Evolutionary conservation across 1,139 yeast species (phyloP).

Genomic region (Scheffersomyces illinoinensis): DNA sequence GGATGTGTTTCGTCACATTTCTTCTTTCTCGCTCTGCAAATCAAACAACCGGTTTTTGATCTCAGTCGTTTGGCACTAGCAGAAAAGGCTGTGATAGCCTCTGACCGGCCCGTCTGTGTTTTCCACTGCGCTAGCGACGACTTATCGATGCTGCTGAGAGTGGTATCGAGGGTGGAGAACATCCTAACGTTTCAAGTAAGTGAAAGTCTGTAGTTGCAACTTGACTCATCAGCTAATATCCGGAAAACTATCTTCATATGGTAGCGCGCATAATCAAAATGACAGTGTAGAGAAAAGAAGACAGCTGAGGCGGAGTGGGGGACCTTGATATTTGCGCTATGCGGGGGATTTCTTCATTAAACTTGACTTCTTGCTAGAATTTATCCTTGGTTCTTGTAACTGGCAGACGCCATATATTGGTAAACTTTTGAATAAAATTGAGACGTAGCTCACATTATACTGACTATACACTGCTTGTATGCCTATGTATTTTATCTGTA

Average conservation of each 20-base stretch:
- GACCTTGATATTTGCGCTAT: background rate
- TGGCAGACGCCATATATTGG: background rate
- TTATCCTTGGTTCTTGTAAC: background rate
- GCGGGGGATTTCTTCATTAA: background rate
- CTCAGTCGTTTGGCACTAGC: constrained; percentile 20
- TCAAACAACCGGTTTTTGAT: constrained; percentile 46
- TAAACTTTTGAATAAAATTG: too few species aligned
- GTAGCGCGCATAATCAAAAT: background rate
- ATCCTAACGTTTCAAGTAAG: background rate
- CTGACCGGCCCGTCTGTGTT: background rate
- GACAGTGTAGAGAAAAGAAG: background rate
- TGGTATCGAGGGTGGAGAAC: background rate
- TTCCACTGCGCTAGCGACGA: background rate
- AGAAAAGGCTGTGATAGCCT: background rate
- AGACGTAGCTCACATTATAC: background rate
- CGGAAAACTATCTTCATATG: background rate
- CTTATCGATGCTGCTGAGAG: background rate
- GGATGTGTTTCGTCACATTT: constrained; percentile 33
- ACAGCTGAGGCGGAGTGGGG: background rate
- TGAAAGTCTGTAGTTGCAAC: background rate
- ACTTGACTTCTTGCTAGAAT: background rate
- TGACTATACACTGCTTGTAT: background rate
- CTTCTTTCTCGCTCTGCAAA: constrained; percentile 35
- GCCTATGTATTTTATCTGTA: background rate
- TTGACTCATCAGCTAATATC: background rate